Base-by-base conservation (phyloP, 305 asterid species). In the Fraxinus angustifolia region DNA sequence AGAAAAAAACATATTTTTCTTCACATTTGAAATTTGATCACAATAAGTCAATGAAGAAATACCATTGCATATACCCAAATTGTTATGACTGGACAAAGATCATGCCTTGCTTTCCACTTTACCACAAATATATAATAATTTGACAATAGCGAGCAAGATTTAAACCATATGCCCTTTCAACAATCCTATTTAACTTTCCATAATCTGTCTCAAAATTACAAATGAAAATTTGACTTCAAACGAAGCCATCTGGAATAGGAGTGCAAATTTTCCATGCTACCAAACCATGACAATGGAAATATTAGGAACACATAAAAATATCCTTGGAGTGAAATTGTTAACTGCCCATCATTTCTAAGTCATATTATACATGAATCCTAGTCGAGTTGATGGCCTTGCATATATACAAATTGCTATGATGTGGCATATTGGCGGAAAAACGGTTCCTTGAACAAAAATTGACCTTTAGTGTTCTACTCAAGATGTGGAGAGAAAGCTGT, bases 401-500 rank as follows among this genome's bases (percentile, higher is more conserved):
- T 33, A 42, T 2, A 14, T 4, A 38, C 17, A 10, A 42, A 42
- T 42, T 42, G 53, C 53, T 42, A 11, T 42, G 53, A 42, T 12
- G 2, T 11, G 53, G 3, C 34, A 71, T 71, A 31, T 65, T 2
- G 36, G 33, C 0, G 14, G 73, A 21, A 6, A 76, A 75, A 79
- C 17, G 65, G 8, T 76, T 40, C 14, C 60, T 73, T n/a, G 28
- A 72, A 2, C n/a, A n/a, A 79, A 23, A 34, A 8, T 21, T 45
- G 3, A 23, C 48, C 71, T 16, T 56, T 16, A 6, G 31, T 70
- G 53, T 19, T 80, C 90, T 92, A 90, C 80, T 87, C 82, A 12
- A 93, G 89, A 87, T 93, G 45, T 8, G 92, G 90, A 48, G 97
- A 86, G 86, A 95, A 90, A 79, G 75, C 87, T 23, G 89, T 86